phyloP scores from a whole-genome alignment of 2,329 filamentous ascomycete genomes.

The Amphichorda felina region DNA sequence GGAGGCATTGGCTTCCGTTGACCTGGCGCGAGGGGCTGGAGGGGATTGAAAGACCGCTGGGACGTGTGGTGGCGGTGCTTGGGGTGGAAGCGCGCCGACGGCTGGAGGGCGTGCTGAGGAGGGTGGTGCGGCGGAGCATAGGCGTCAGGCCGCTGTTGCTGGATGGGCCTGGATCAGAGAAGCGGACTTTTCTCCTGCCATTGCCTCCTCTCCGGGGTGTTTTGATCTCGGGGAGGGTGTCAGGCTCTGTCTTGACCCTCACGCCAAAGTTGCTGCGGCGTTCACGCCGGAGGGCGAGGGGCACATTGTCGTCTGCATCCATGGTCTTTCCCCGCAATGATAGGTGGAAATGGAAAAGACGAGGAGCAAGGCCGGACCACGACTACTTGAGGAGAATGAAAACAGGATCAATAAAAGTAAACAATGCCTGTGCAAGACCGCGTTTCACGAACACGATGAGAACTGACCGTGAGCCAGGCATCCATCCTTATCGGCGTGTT shows the following conservation, averaged over 20 bases:
- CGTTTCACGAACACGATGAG: conserved; percentile 1
- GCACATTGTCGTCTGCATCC: conserved; percentile 19
- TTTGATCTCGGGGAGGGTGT: conserved; percentile 6
- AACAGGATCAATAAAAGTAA: neutral
- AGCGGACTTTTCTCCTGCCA: conserved; percentile 29
- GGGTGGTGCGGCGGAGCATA: conserved; percentile 39
- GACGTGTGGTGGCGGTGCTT: neutral
- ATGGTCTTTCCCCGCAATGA: neutral
- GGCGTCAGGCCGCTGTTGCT: conserved; percentile 48
- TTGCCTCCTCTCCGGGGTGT: conserved; percentile 5
- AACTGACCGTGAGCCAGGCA: too few relatives aligned
- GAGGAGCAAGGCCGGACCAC: neutral
- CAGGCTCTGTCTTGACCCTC: conserved; percentile 12
- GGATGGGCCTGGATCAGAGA: conserved; percentile 42
- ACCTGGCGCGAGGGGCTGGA: conserved; percentile 6
- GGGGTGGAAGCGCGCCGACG: conserved; percentile 35
- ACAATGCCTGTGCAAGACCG: neutral
- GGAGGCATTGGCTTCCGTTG: conserved; percentile 21
- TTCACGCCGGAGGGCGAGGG: conserved; percentile 42
- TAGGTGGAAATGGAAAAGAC: neutral
- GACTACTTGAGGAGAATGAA: neutral
- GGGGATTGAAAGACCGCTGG: too few relatives aligned
- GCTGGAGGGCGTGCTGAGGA: conserved; percentile 16
- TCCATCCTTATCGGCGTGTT: too few relatives aligned
- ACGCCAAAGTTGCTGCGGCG: conserved; percentile 29